Conservation (phyloP, 2,329 filamentous ascomycete genomes). For the Calycina marina region DNA sequence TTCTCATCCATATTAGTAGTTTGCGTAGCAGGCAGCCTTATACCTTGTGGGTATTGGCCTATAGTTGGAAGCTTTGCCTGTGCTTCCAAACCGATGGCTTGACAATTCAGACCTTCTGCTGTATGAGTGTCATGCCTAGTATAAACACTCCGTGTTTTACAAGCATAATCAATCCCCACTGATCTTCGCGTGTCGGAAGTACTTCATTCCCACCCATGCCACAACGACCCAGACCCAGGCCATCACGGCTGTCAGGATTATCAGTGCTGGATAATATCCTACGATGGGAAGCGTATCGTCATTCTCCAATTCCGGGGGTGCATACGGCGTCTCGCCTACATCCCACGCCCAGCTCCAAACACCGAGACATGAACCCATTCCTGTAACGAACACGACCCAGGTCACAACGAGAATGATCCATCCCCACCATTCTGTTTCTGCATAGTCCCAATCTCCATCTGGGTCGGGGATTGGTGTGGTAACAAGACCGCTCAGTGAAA, state of each 20-base stretch:
- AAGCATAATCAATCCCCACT: conserved; percentile 20
- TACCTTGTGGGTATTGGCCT: too few relatives aligned
- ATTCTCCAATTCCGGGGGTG: conserved; percentile 87
- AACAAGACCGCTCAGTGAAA: conserved; percentile 39
- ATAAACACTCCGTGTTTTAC: too few relatives aligned
- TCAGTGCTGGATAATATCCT: conserved; percentile 89
- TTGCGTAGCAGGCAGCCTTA: too few relatives aligned
- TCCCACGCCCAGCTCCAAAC: conserved; percentile 99
- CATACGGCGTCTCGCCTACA: conserved; percentile 89
- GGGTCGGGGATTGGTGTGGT: conserved; percentile 29
- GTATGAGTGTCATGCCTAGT: too few relatives aligned
- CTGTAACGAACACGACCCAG: conserved; percentile 90
- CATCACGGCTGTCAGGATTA: conserved; percentile 89
- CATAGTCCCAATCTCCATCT: conserved; percentile 67
- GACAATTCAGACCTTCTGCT: too few relatives aligned
- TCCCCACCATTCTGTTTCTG: conserved; percentile 95
- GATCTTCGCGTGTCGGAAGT: conserved; percentile 95
- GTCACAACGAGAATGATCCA: conserved; percentile 86
- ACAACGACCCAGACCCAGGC: conserved; percentile 98
- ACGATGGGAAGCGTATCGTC: conserved; percentile 90
- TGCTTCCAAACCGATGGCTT: too few relatives aligned
- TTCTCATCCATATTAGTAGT: too few relatives aligned
- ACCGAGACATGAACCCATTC: conserved; percentile 89
- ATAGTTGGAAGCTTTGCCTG: too few relatives aligned
- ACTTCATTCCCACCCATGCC: conserved; percentile 99